phyloP scores from a whole-genome alignment of 352 stramenopile species.

The Phytophthora multivora region DNA sequence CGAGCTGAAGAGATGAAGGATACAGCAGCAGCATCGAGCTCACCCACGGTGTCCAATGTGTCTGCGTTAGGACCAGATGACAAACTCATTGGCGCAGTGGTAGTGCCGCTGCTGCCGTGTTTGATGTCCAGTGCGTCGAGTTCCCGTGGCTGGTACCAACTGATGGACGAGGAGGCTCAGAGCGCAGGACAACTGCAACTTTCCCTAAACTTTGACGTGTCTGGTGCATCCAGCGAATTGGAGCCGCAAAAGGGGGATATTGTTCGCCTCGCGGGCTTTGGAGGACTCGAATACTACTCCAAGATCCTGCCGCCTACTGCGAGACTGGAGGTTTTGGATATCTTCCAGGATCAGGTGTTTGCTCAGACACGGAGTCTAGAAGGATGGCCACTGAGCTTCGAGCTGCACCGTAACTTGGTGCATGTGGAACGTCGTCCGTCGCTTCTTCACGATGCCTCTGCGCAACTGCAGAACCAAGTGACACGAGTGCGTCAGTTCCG shows the following conservation, averaged over 20 bases:
- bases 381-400: conserved; percentile 64
- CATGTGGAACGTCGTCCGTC: conserved; percentile 68
- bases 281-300: conserved; percentile 70
- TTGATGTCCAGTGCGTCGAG: conserved; percentile 62
- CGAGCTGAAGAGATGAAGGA: conserved; percentile 35
- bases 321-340: conserved; percentile 61
- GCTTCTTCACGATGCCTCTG: conserved; percentile 54
- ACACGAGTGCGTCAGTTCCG: conserved; percentile 50
- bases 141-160: conserved; percentile 60
- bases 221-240: conserved; percentile 36
- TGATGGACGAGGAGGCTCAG: conserved; percentile 53
- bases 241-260: conserved; percentile 61
- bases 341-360: conserved; percentile 72
- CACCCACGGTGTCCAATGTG: conserved; percentile 9
- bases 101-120: conserved; percentile 64
- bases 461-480: conserved; percentile 60
- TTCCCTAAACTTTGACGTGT: conserved; percentile 58
- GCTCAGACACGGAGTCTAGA: conserved; percentile 61
- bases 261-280: conserved; percentile 62
- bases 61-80: conserved; percentile 34
- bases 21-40: conserved; percentile 1
- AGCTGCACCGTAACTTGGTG: conserved; percentile 72
- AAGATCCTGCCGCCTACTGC: conserved; percentile 55
- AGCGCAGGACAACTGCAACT: conserved; percentile 69
- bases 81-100: conserved; percentile 62